Percentiles rank a stretch among this genome's conserved stretches.
phyloP scores from a whole-genome alignment of 192 early-diverging fungal genomes.

The Entomortierella parvispora region DNA sequence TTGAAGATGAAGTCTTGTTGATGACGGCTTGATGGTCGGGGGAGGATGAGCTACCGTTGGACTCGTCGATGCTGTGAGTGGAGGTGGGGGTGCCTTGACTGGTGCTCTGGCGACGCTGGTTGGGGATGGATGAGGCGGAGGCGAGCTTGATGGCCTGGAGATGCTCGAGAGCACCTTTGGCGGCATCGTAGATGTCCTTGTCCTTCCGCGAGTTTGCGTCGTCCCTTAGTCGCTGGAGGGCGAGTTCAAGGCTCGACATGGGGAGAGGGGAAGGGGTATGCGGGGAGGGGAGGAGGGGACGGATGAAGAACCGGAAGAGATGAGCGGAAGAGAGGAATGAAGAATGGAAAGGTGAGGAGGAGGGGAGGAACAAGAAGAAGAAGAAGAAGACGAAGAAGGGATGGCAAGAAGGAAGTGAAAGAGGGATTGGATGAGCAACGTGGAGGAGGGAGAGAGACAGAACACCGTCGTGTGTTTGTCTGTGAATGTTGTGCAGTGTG shows the following conservation, averaged over 20 bases:
- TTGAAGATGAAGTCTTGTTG: constrained; percentile 38
- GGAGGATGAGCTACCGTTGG: constrained; percentile 10
- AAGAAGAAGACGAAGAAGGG: not conserved
- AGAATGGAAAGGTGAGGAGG: not conserved
- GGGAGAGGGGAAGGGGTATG: not conserved
- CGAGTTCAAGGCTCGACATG: constrained; percentile 59
- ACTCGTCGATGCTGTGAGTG: constrained; percentile 15
- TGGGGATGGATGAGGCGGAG: constrained; percentile 33
- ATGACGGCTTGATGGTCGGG: constrained; percentile 9
- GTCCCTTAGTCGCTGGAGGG: constrained; percentile 56
- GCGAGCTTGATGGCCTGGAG: constrained; percentile 49
- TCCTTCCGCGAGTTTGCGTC: constrained; percentile 56
- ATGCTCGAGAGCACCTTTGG: constrained; percentile 45
- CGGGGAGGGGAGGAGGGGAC: not conserved
- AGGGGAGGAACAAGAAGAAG: not conserved
- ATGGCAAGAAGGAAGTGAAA: constrained; percentile 6
- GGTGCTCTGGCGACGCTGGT: constrained; percentile 12
- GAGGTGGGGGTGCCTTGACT: not conserved
- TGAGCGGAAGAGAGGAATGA: not conserved
- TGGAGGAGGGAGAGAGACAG: not conserved
- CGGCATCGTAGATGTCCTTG: constrained; percentile 47
- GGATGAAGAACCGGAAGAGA: not conserved
- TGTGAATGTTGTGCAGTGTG: too few species aligned
- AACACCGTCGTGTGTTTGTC: not conserved
- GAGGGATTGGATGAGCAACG: not conserved